Evolutionary conservation across 108 stramenopile genomes (phyloP).

Genomic region (Nitzschia sp.): DNA sequence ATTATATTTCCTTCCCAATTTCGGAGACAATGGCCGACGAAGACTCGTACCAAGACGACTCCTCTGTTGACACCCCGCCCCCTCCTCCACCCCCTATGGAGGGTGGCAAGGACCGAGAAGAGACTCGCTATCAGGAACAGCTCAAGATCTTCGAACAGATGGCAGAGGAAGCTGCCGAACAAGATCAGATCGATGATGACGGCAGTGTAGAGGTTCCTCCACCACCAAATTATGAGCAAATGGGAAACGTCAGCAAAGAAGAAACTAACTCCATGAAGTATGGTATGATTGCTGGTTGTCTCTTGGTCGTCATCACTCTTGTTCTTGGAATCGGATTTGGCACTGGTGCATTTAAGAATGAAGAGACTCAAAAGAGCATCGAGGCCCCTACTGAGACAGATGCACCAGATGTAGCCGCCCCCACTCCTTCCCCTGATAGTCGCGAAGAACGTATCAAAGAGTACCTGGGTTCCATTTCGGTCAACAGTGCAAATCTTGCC

Average conservation of each 20-base stretch:
- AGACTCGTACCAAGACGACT: slow-evolving; percentile 9
- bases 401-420: background rate
- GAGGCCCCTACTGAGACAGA: background rate
- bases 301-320: slow-evolving; percentile 21
- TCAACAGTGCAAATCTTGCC: slow-evolving; percentile 30
- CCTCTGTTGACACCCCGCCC: slow-evolving; percentile 12
- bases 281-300: slow-evolving; percentile 5
- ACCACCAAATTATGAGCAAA: slow-evolving; percentile 5
- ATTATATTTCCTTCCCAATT: too few relatives aligned
- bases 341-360: slow-evolving; percentile 24
- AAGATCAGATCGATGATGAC: slow-evolving; percentile 11
- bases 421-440: slow-evolving; percentile 5
- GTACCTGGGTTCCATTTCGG: slow-evolving; percentile 8
- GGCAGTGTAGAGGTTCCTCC: slow-evolving; percentile 25
- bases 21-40: slow-evolving; percentile 9
- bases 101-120: slow-evolving; percentile 6
- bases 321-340: slow-evolving; percentile 39
- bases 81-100: slow-evolving; percentile 2
- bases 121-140: slow-evolving; percentile 20
- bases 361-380: background rate
- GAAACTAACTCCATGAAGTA: background rate
- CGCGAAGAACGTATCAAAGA: slow-evolving; percentile 9
- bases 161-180: slow-evolving; percentile 18
- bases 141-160: slow-evolving; percentile 17
- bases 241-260: slow-evolving; percentile 16